phyloP scores from a whole-genome alignment of 2,329 filamentous ascomycete species.

The Colletotrichum zoysiae region DNA sequence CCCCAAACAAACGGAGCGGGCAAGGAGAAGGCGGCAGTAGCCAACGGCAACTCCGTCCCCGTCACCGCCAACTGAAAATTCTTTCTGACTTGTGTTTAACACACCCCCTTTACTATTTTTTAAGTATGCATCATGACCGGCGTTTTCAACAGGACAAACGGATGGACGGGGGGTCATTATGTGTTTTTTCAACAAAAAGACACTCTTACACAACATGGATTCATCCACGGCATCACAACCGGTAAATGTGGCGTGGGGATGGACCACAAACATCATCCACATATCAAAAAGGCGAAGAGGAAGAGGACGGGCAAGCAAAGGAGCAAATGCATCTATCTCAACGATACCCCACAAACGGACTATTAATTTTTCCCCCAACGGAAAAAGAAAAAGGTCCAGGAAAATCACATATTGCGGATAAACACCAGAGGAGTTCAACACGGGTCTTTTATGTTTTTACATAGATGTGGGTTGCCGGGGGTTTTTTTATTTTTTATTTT shows the following conservation, averaged over 20 bases:
- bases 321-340: conserved; percentile 53
- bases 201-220: conserved; percentile 35
- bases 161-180: conserved; percentile 42
- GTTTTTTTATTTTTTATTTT: conserved; percentile 18
- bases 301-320: conserved; percentile 37
- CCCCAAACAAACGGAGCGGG: conserved; percentile 43
- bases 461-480: conserved; percentile 5
- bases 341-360: conserved; percentile 53
- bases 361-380: conserved; percentile 34
- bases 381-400: conserved; percentile 28
- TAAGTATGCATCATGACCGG: conserved; percentile 43
- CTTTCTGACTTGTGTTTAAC: conserved; percentile 43
- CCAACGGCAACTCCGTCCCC: conserved; percentile 39
- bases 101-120: conserved; percentile 43
- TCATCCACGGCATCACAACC: conserved; percentile 29
- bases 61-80: conserved; percentile 40
- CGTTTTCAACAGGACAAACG: conserved; percentile 42
- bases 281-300: conserved; percentile 43
- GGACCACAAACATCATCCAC: conserved; percentile 34
- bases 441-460: conserved; percentile 21
- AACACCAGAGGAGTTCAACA: conserved; percentile 41
- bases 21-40: conserved; percentile 41
- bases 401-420: conserved; percentile 14
- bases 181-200: conserved; percentile 49
- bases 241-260: conserved; percentile 11